phyloP scores from a whole-genome alignment of 169 alveolate genomes.

The Eimeria sp. region DNA sequence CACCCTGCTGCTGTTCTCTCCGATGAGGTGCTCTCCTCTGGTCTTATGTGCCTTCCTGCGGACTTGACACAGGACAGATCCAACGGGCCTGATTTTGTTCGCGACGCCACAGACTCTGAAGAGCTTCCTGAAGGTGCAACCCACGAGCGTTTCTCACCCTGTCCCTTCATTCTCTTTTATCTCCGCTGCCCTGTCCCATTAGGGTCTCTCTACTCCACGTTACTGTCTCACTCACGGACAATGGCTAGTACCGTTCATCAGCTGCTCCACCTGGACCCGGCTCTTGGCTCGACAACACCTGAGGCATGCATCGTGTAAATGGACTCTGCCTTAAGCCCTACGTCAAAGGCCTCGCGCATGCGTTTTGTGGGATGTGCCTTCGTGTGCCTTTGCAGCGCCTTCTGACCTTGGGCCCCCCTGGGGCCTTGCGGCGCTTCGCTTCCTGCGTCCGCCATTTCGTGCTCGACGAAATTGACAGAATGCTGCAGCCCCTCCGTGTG shows the following conservation, averaged over 20 bases:
- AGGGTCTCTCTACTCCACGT: not conserved
- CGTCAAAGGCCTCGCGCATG: not conserved
- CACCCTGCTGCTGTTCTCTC: not conserved
- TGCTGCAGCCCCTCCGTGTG: slow-evolving; percentile 66
- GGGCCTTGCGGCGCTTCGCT: slow-evolving; percentile 21
- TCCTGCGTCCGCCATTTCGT: slow-evolving; percentile 43
- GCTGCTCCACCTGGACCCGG: not conserved
- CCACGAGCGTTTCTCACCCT: not conserved
- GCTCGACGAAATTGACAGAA: slow-evolving; percentile 33
- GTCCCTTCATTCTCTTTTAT: not conserved
- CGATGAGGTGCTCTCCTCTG: not conserved
- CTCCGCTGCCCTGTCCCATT: not conserved
- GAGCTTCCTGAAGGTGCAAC: not conserved
- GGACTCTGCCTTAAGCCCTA: not conserved
- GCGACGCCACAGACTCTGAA: slow-evolving; percentile 45
- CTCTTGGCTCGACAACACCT: not conserved
- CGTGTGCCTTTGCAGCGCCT: slow-evolving; percentile 25
- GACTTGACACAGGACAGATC: not conserved
- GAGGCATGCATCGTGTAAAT: not conserved
- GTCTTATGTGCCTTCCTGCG: not conserved
- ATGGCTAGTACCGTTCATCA: not conserved
- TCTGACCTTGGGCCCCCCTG: slow-evolving; percentile 26
- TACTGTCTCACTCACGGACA: not conserved
- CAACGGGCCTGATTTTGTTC: slow-evolving; percentile 8
- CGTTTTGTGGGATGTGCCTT: not conserved